phyloP scores from a whole-genome alignment of 2,329 filamentous ascomycete species.

The Fusarium solani-melongenae region DNA sequence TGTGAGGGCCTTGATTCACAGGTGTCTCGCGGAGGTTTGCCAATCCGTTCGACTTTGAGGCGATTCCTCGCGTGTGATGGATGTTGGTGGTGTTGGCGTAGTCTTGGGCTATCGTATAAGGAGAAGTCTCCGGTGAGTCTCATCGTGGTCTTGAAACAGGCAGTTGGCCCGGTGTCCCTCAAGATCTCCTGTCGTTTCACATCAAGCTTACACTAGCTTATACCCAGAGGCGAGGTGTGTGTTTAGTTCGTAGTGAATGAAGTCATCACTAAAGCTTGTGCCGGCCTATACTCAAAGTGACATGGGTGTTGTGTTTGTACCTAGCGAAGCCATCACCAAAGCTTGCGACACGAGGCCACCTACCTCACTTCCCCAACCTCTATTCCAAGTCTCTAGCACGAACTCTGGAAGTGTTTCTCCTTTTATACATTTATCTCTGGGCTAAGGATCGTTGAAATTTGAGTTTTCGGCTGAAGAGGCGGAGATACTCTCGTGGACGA shows the following conservation, averaged over 20 bases:
- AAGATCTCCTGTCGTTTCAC: accelerated
- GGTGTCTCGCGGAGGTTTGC: neutral
- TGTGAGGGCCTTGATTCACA: neutral
- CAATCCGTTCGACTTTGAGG: neutral
- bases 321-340: neutral
- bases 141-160: neutral
- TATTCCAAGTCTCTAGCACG: neutral
- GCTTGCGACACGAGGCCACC: neutral
- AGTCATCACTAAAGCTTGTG: too few relatives aligned
- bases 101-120: neutral
- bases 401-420: neutral
- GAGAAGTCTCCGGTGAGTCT: neutral
- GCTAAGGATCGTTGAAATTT: accelerated
- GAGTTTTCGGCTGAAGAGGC: neutral
- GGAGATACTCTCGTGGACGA: neutral
- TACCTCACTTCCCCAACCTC: neutral
- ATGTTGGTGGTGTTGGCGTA: neutral
- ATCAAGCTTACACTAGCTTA: neutral
- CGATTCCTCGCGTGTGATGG: neutral
- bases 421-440: neutral
- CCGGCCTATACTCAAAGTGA: neutral
- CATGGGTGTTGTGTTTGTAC: neutral
- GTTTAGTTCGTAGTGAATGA: too few relatives aligned
- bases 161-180: too few relatives aligned
- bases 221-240: neutral